Evolutionary conservation across 148 eudicot species (phyloP).

Genomic region (Tetragonia tetragonoides): DNA sequence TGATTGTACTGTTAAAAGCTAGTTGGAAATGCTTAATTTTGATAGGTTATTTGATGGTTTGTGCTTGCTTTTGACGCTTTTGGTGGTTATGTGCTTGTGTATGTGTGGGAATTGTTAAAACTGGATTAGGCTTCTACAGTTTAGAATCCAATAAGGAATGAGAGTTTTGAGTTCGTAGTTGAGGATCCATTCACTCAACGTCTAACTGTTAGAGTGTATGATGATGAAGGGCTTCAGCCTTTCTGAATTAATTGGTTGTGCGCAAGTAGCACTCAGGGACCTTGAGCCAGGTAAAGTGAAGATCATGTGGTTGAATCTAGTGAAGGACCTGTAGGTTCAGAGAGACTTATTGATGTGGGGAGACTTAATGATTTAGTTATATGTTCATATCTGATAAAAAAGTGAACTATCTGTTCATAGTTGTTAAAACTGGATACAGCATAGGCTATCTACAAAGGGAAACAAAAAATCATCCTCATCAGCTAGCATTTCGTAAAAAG

Average conservation of each 20-base stretch:
- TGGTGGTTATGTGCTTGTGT: no score
- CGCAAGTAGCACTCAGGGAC: slow-evolving; percentile 46
- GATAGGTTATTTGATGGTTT: no score
- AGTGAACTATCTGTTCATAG: no score
- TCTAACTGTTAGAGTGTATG: slow-evolving; percentile 73
- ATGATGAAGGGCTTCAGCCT: slow-evolving; percentile 88
- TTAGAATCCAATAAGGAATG: slow-evolving; percentile 87
- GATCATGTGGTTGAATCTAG: slow-evolving; percentile 68
- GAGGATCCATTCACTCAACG: slow-evolving; percentile 76
- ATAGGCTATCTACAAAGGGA: no score
- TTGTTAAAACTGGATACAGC: no score
- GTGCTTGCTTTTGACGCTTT: no score
- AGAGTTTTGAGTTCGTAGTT: slow-evolving; percentile 83
- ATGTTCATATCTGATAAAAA: not conserved
- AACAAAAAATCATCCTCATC: no score
- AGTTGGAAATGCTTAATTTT: no score
- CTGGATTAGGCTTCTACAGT: no score
- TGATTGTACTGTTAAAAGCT: no score
- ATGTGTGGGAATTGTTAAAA: no score
- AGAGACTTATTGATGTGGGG: slow-evolving; percentile 33
- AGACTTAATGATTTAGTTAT: not conserved
- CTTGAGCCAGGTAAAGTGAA: slow-evolving; percentile 85
- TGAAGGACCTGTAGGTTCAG: slow-evolving; percentile 66
- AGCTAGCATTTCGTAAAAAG: no score
- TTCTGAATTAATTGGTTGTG: slow-evolving; percentile 78